Conservation (phyloP, 2,329 filamentous ascomycete species). For the Metarhizium humberi region DNA sequence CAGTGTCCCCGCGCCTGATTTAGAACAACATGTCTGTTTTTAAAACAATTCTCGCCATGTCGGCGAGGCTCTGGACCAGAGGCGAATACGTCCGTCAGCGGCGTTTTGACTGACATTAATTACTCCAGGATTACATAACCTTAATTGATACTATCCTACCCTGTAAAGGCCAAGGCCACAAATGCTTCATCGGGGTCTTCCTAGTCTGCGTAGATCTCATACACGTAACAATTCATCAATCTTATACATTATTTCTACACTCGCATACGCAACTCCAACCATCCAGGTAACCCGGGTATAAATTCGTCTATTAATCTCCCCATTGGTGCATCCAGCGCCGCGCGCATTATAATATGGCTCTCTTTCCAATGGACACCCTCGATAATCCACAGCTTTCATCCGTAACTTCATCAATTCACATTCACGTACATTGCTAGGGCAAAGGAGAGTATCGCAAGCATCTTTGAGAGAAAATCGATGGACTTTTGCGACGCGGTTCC, state of each 20-base stretch:
- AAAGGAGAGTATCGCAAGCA: not conserved
- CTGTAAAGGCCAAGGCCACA: too few relatives aligned
- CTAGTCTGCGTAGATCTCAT: too few relatives aligned
- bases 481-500: not conserved
- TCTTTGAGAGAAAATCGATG: not conserved
- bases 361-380: not conserved
- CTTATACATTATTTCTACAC: not conserved
- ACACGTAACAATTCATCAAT: too few relatives aligned
- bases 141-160: too few relatives aligned
- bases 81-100: too few relatives aligned
- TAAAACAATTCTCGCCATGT: too few relatives aligned
- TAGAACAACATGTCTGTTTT: too few relatives aligned
- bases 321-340: not conserved
- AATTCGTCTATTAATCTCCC: not conserved
- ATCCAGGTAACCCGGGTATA: not conserved
- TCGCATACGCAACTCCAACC: not conserved
- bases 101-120: too few relatives aligned
- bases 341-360: not conserved
- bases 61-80: too few relatives aligned
- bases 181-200: too few relatives aligned
- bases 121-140: too few relatives aligned
- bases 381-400: not conserved
- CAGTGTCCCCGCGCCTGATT: too few relatives aligned
- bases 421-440: not conserved
- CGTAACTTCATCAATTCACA: not conserved